Base-by-base conservation (phyloP, 2,329 filamentous ascomycete species). In the Scleromitrula shiraiana region DNA sequence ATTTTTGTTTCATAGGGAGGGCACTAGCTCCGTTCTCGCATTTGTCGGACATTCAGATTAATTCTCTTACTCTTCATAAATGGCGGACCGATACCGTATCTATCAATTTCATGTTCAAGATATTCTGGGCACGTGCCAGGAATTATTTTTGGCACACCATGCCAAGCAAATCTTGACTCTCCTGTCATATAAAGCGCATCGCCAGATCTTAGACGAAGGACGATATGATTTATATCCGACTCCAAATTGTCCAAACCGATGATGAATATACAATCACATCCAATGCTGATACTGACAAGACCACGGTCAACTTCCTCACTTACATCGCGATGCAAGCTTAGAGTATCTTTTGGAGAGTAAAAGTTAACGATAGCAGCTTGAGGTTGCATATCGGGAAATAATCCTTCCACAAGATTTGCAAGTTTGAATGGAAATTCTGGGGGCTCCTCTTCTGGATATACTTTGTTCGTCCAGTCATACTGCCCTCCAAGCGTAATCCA, bases 401-500 rank as follows among this genome's bases (percentile, higher is more conserved):
- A 66, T 0, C 67, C 67, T 47, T 80, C 73, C 1, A 96, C 69
- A 7, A 95, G 76, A 1, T 62, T 65, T 4, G 80, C 79, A 41
- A 94, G 75, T 61, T 95, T 88, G 1, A 64, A 33, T 0, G 91
- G 90, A 58, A 96, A 96, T 0, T 69, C 60, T 0, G 88, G 88
- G 1, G 85, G 82, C 3, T 64, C 51, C n/a, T 75, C 73, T 8
- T 71, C 64, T 0, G 90, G 89, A 62, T 97, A 97, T 10, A 78
- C 70, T 56, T 95, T 90, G 49, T 80, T 78, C 0, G 89, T 94
- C 93, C 91, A 97, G 69, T 97, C 87, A 65, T 97, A 97, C 65
- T 97, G 93, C 0, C 89, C 91, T 41, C 93, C 93, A 2, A 98
- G 77, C 0, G 91, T 97, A 35, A 94, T 78, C 93, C 93, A 98